Percentiles rank a stretch among this genome's conserved stretches.
These are phyloP conservation scores for Sporothrix dimorphospora DNA, from an alignment of 2,329 filamentous ascomycete species.

Conservation along the genomic window DNA sequence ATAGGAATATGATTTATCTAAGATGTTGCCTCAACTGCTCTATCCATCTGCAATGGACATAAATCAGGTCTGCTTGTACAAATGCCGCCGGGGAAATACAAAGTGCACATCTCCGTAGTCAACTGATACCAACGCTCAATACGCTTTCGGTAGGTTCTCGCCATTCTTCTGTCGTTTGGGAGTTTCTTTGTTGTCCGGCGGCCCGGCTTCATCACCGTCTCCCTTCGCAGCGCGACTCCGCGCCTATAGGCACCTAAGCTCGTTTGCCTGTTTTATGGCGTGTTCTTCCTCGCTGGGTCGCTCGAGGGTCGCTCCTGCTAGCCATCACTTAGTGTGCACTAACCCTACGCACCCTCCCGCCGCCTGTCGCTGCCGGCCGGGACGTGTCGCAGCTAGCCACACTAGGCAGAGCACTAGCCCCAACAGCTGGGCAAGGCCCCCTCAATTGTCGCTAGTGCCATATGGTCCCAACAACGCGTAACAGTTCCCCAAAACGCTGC, in stretches of 20 bases:
- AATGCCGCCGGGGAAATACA: not conserved
- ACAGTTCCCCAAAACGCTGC: slow-evolving; percentile 18
- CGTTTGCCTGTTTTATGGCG: not conserved
- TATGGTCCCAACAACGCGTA: slow-evolving; percentile 15
- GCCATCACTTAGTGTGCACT: slow-evolving; percentile 27
- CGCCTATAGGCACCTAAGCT: not conserved
- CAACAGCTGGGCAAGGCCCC: slow-evolving; percentile 22
- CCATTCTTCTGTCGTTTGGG: not conserved
- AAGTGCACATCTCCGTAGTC: not conserved
- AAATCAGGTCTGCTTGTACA: not conserved
- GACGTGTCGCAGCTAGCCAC: slow-evolving; percentile 32
- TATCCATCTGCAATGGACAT: not conserved
- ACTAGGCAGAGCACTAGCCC: slow-evolving; percentile 28
- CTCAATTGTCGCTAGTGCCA: slow-evolving; percentile 4
- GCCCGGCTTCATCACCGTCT: not conserved
- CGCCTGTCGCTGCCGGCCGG: slow-evolving; percentile 33
- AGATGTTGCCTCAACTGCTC: not conserved
- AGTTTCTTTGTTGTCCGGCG: not conserved
- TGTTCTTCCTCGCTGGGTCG: not conserved
- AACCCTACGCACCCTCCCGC: slow-evolving; percentile 31
- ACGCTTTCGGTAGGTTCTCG: not conserved
- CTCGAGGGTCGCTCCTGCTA: slow-evolving; percentile 1
- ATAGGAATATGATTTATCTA: not conserved
- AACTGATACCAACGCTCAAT: too few relatives aligned
- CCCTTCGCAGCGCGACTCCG: not conserved